phyloP scores from a whole-genome alignment of 331 rosid genomes.

The Quercus phellos region DNA sequence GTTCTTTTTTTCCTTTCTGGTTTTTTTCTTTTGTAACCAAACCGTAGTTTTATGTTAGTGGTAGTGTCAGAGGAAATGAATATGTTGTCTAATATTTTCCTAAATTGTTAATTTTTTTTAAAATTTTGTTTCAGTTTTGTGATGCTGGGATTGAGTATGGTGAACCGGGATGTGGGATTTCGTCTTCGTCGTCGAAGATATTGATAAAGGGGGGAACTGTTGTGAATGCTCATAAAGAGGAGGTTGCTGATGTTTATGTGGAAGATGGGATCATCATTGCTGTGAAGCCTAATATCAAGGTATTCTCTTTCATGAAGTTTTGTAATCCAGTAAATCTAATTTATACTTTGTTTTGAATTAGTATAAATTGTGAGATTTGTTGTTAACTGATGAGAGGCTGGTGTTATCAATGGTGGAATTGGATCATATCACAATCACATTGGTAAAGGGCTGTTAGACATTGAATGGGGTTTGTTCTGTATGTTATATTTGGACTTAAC shows the following conservation, averaged over 20 bases:
- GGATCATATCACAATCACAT: not conserved
- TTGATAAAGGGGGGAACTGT: constrained; percentile 73
- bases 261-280: constrained; percentile 64
- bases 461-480: not conserved
- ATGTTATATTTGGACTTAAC: not conserved
- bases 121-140: constrained; percentile 41
- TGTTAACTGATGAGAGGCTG: not conserved
- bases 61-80: too few relatives aligned
- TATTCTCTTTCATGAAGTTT: not conserved
- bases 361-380: not conserved
- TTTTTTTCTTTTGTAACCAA: not conserved
- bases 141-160: constrained; percentile 50
- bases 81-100: too few relatives aligned
- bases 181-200: constrained; percentile 40
- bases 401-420: not conserved
- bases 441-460: not conserved
- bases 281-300: constrained; percentile 57
- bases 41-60: not conserved
- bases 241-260: constrained; percentile 73
- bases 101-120: not conserved
- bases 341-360: not conserved
- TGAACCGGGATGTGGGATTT: constrained; percentile 33
- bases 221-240: constrained; percentile 69
- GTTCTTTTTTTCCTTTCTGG: not conserved
- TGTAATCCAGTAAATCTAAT: not conserved